Base-by-base conservation (phyloP, 352 stramenopile species). In the Blastocystis hominis region DNA sequence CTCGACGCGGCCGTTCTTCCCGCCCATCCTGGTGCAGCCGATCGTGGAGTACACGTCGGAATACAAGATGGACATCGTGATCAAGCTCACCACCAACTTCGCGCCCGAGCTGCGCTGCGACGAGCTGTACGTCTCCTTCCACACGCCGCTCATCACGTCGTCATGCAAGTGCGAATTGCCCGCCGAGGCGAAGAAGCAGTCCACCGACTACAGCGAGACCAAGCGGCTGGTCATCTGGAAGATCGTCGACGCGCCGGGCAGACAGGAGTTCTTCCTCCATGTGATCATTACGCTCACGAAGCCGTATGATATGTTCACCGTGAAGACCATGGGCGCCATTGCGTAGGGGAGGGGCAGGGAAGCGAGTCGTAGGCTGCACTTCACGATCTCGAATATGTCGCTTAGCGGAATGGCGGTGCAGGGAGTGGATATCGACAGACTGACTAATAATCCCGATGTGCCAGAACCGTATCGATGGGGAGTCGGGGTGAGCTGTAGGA, bases 221-320 rank as follows among this genome's bases (percentile, higher is more conserved):
- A 86, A 86, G 55, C 55, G 62, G 10, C 36, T 75, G 50, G 62
- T 86, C 30, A 55, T 69, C 34, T 86, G 75, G 75, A 34, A 42
- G 34, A 86, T 86, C 42, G 62, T 36, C 6, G 75, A 75, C 2
- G 55, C 42, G 36, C 36, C 40, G n/a, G 75, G 56, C 20, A 30
- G 42, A 30, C 55, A 69, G 36, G 75, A 86, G 20, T 59, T 61
- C 42, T 86, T 75, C 62, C 62, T 86, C n/a, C 75, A 86, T 24
- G 62, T 86, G 36, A 86, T 86, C 62, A 86, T 86, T 50, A 86
- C 55, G 30, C 46, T 86, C 15, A 86, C 75, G 7, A 42, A 86
- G 46, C 75, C 50, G 15, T 86, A 38, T n/a, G 75, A 66, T 36
- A 9, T 50, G 17, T 86, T 68, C 36, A 86, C 75, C 30, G 46